These are phyloP conservation scores for Aspergillus leporis DNA, from an alignment of 495 filamentous ascomycete genomes.

Conservation along the genomic window DNA sequence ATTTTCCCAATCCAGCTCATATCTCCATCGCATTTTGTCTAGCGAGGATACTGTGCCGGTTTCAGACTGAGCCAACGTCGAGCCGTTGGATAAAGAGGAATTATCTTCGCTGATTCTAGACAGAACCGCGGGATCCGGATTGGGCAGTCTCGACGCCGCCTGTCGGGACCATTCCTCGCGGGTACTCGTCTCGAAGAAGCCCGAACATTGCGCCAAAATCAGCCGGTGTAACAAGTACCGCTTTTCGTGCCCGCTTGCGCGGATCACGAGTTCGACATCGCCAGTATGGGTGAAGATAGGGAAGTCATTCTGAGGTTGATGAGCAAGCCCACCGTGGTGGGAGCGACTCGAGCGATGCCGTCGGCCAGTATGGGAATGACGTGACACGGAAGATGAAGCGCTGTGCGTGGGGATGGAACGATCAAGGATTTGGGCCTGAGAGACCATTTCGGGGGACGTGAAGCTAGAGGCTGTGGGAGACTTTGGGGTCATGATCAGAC, in stretches of 20 bases:
- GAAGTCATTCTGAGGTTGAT: conserved; percentile 82
- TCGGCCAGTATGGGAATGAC: conserved; percentile 53
- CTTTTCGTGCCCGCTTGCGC: conserved; percentile 68
- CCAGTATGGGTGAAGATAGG: conserved; percentile 86
- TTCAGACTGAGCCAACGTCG: conserved; percentile 44
- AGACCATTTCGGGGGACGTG: conserved; percentile 58
- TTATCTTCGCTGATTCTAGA: conserved; percentile 60
- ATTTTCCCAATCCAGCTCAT: conserved; percentile 78
- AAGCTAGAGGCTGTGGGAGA: conserved; percentile 6
- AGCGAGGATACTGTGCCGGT: conserved; percentile 33
- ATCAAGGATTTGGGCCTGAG: conserved; percentile 65
- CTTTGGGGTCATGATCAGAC: conserved; percentile 23
- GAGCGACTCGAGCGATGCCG: conserved; percentile 76
- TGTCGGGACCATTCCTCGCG: conserved; percentile 81
- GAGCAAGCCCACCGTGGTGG: conserved; percentile 72
- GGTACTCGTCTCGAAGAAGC: conserved; percentile 89
- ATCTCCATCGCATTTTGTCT: conserved; percentile 72
- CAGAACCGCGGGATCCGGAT: conserved; percentile 40
- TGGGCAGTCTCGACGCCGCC: conserved; percentile 22
- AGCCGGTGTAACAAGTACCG: conserved; percentile 83
- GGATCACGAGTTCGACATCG: conserved; percentile 85
- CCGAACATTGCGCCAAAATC: conserved; percentile 83
- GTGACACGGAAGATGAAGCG: conserved; percentile 61
- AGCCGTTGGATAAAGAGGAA: conserved; percentile 43
- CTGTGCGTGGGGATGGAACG: conserved; percentile 49